Evolutionary conservation across 805 yeast species (phyloP), one percentile per base, ranked within the genome.

Genomic region (Barnettozyma populi): DNA sequence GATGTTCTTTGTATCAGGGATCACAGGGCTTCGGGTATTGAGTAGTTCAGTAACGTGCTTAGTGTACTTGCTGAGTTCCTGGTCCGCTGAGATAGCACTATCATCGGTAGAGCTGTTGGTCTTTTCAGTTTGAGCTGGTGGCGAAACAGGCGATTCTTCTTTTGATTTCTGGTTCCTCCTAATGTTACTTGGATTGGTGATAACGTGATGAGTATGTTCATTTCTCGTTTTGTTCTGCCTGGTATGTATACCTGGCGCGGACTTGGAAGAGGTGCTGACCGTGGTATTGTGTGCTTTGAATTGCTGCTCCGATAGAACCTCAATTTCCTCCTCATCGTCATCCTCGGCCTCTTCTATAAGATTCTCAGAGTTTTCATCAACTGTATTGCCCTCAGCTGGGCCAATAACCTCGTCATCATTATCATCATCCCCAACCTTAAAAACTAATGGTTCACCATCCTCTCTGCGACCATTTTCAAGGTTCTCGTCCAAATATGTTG

Each of bases 311-410:
- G 25, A 20, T 34, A 45, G 36, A 16, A 45, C n/a, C 29, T 41
- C 42, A 37, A 46, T 37, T 16, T 41, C 44, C 20, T 35, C 37
- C 14, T 41, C 41, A 36, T 34, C 39, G 11, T 43, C 41, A 9
- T 36, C 46, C 19, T 45, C 48, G 27, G 40, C 36, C 31, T 2
- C 25, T 8, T 6, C 25, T 6, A 23, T 23, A 8, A 23, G 25
- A 23, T 6, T 23, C 8, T n/a, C 25, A 7, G 13, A 24, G 19
- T 38, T 38, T 9, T 32, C 41, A 23, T 39, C 32, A 16, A 16
- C 29, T 24, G 9, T 24, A 9, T 9, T 24, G 27, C 27, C 6
- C 27, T 24, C 9, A 24, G 27, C 6, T 24, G 9, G 27, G 27
- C 9, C 27, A 24, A 9, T 9, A 24, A 9, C 27, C 9, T 24